phyloP scores from a whole-genome alignment of 2,329 filamentous ascomycete species.

The Ophiocordyceps robertsii region DNA sequence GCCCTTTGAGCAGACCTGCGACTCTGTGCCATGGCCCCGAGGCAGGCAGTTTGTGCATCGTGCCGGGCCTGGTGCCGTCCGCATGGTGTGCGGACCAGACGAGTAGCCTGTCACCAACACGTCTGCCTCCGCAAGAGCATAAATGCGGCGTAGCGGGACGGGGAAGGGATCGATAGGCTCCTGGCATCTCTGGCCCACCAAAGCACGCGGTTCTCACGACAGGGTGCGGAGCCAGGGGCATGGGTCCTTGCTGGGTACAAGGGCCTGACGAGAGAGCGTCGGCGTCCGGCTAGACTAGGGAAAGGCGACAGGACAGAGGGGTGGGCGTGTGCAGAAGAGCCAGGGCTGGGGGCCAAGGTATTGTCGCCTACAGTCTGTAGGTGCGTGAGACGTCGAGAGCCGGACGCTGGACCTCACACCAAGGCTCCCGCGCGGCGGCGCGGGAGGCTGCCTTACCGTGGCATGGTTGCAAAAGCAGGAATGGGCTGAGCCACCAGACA shows the following conservation, averaged over 20 bases:
- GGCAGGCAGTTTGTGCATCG: background rate
- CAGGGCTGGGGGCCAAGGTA: background rate
- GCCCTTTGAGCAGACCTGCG: background rate
- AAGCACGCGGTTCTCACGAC: slow-evolving; percentile 1
- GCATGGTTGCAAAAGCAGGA: background rate
- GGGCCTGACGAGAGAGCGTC: slow-evolving; percentile 1
- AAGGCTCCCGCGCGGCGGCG: background rate
- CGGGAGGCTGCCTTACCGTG: slow-evolving; percentile 1
- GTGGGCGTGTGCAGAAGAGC: slow-evolving; percentile 3
- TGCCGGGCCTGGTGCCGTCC: background rate
- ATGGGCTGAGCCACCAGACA: background rate
- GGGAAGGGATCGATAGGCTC: slow-evolving; percentile 16
- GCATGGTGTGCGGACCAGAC: background rate
- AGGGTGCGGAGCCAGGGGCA: slow-evolving; percentile 1
- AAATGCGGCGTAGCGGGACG: slow-evolving; percentile 13
- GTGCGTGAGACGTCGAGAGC: slow-evolving; percentile 5
- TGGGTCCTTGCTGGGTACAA: background rate
- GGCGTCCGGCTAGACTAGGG: slow-evolving; percentile 3
- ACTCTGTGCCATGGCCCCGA: background rate
- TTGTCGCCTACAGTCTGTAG: background rate
- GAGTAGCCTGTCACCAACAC: background rate
- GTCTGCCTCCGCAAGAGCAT: background rate
- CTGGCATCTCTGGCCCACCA: slow-evolving; percentile 3
- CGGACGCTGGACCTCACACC: slow-evolving; percentile 1
- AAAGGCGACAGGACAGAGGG: background rate